Conservation (phyloP, 2,329 filamentous ascomycete genomes). For the Didymella pinodella region DNA sequence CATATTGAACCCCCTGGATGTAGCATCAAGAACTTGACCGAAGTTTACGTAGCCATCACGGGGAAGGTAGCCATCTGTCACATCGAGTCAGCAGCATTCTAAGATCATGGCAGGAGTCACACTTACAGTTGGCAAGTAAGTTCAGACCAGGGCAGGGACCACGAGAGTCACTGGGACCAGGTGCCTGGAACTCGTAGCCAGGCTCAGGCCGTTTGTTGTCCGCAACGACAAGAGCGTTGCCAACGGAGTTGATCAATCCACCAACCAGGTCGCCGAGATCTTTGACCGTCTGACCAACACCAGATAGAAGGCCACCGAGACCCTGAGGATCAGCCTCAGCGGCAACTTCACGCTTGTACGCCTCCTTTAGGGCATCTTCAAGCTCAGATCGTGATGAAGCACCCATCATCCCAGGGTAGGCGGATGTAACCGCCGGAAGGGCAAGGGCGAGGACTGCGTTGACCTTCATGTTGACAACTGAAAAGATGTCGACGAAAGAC, state of each 20-base stretch:
- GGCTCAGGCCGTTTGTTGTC: constrained; percentile 33
- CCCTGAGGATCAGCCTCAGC: neutral
- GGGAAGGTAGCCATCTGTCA: neutral
- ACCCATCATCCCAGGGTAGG: constrained; percentile 30
- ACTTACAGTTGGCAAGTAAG: neutral
- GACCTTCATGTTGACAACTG: constrained; percentile 25
- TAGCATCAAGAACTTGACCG: neutral
- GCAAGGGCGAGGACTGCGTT: constrained; percentile 19
- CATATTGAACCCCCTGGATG: neutral
- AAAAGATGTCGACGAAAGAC: neutral
- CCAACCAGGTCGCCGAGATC: neutral
- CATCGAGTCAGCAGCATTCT: neutral
- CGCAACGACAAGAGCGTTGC: constrained; percentile 25
- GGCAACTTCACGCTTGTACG: neutral
- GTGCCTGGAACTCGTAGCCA: constrained; percentile 29
- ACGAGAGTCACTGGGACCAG: constrained; percentile 29
- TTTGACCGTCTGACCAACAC: neutral
- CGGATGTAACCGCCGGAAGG: constrained; percentile 25
- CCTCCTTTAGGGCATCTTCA: constrained; percentile 10
- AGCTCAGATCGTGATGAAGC: constrained; percentile 24
- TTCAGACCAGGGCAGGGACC: neutral
- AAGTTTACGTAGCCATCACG: neutral
- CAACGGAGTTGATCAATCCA: constrained; percentile 30
- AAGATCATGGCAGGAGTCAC: neutral
- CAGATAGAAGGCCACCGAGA: neutral